phyloP scores from a whole-genome alignment of 2,329 filamentous ascomycete species.

The Knufia fluminis region DNA sequence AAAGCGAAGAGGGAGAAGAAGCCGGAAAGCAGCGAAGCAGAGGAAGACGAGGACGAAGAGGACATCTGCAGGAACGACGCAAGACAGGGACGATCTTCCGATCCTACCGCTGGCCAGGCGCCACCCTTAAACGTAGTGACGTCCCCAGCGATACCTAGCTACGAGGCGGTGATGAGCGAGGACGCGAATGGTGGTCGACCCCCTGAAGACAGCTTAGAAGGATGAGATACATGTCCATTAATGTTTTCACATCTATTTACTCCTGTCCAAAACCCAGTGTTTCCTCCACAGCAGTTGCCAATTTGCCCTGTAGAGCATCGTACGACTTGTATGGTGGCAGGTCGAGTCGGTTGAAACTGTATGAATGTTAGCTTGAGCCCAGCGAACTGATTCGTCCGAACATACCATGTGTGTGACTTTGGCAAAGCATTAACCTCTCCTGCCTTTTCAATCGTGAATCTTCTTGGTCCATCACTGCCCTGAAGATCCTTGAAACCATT shows the following conservation, averaged over 20 bases:
- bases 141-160: background rate
- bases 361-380: background rate
- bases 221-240: background rate
- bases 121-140: background rate
- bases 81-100: background rate
- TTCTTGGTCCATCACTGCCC: conserved; percentile 85
- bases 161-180: background rate
- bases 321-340: conserved; percentile 85
- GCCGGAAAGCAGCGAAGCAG: background rate
- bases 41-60: background rate
- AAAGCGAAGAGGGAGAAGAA: background rate
- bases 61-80: background rate
- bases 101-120: background rate
- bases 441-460: conserved; percentile 97
- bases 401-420: conserved; percentile 96
- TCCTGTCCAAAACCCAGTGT: conserved; percentile 98
- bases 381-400: conserved; percentile 21
- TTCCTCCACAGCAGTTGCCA: conserved; percentile 96
- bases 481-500: conserved; percentile 99
- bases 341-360: conserved; percentile 81
- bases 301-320: conserved; percentile 75
- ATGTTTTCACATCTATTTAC: conserved; percentile 41
- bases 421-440: conserved; percentile 84
- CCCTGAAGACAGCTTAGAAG: background rate
- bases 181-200: background rate